Percentiles rank a stretch among this genome's conserved stretches.
These are phyloP conservation scores for Zasmidium citrigriseum DNA, from an alignment of 2,329 filamentous ascomycete genomes.

Conservation along the genomic window DNA sequence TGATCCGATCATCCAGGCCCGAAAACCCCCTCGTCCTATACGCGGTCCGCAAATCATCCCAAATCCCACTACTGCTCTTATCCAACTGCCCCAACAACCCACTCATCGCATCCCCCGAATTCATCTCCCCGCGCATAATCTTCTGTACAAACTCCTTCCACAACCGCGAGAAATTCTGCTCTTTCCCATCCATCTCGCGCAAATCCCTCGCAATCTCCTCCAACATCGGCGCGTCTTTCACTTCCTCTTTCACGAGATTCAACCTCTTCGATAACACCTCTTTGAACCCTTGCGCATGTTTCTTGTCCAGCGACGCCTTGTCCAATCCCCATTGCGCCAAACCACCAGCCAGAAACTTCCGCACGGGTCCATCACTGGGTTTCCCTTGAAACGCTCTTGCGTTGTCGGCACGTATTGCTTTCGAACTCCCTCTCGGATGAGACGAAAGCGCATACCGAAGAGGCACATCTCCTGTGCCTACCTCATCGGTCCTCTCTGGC, in stretches of 20 bases:
- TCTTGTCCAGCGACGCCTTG: neutral
- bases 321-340: slow-evolving; percentile 11
- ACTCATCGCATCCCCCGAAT: neutral
- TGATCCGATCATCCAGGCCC: slow-evolving; percentile 47
- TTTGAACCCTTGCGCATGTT: slow-evolving; percentile 15
- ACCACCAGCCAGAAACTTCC: neutral
- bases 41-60: slow-evolving; percentile 17
- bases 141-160: slow-evolving; percentile 29
- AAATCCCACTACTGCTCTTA: slow-evolving; percentile 9
- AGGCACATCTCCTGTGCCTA: neutral
- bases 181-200: slow-evolving; percentile 24
- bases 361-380: neutral
- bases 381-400: neutral
- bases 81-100: neutral
- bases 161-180: slow-evolving; percentile 24
- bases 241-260: slow-evolving; percentile 26
- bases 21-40: slow-evolving; percentile 22
- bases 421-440: too few relatives aligned
- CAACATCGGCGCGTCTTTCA: slow-evolving; percentile 35
- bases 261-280: slow-evolving; percentile 27
- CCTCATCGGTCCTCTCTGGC: too few relatives aligned
- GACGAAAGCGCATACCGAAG: neutral
- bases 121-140: slow-evolving; percentile 33
- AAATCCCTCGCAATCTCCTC: slow-evolving; percentile 31
- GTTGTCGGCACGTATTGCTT: neutral